Percentiles rank a stretch among this genome's conserved stretches.
Evolutionary conservation across 2,329 filamentous ascomycete genomes (phyloP).

Genomic region (Passalora sequoiae): DNA sequence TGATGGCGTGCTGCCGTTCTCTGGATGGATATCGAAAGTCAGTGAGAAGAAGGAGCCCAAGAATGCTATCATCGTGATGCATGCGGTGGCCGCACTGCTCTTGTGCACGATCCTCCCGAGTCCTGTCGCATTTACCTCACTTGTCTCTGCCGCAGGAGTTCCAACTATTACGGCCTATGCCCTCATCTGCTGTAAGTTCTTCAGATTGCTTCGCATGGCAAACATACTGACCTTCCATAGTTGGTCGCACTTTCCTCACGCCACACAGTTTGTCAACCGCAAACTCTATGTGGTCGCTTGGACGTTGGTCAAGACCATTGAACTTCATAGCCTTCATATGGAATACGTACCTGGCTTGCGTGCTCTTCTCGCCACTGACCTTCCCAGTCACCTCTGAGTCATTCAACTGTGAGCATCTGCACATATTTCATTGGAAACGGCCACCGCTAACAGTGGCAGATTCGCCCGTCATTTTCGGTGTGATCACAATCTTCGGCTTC

Average conservation of each 20-base stretch:
- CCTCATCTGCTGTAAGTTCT: constrained; percentile 29
- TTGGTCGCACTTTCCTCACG: constrained; percentile 37
- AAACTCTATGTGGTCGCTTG: constrained; percentile 35
- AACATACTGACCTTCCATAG: constrained; percentile 8
- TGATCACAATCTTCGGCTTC: constrained; percentile 37
- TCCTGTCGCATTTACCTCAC: constrained; percentile 37
- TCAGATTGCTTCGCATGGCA: neutral
- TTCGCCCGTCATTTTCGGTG: constrained; percentile 37
- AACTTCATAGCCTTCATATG: constrained; percentile 36
- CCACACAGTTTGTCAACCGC: constrained; percentile 32
- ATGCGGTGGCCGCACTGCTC: constrained; percentile 49
- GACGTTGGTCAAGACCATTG: constrained; percentile 34
- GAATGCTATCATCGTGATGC: constrained; percentile 57
- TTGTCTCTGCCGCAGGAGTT: constrained; percentile 38
- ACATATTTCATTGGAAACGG: neutral
- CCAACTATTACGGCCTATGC: constrained; percentile 38
- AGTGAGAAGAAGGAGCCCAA: constrained; percentile 52
- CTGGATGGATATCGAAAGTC: constrained; percentile 53
- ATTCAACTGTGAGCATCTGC: constrained; percentile 34
- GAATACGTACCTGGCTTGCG: constrained; percentile 36
- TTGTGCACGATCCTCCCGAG: constrained; percentile 58
- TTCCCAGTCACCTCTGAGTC: constrained; percentile 33
- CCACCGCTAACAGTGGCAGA: constrained; percentile 9
- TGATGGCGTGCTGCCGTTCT: constrained; percentile 57
- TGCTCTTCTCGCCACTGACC: constrained; percentile 37